Base-by-base conservation (phyloP, 495 filamentous ascomycete species). In the Lophiotrema nucula region DNA sequence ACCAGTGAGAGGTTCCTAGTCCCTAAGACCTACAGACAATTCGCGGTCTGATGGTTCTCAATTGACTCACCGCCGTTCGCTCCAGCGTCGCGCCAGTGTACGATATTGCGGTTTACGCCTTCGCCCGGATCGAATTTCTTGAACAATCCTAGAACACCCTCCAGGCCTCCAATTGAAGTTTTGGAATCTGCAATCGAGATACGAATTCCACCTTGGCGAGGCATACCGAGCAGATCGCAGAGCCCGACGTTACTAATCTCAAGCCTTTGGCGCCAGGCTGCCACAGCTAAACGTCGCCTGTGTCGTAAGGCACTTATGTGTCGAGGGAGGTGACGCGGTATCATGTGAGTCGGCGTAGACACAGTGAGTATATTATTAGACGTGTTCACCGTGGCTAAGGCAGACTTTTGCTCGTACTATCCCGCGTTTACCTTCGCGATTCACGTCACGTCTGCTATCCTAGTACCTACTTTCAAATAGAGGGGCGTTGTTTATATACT, bases 301-400 rank as follows among this genome's bases (percentile, higher is more conserved):
- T 2, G 12, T 4, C 37, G 21, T 23, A 28, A 47, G n/a, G 31
- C 37, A 21, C 26, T 24, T 39, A 26, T 13, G 16, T 23, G 10
- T 43, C 6, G 6, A 43, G 10, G 6, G 8, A 24, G 39, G 38
- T 52, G 49, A 60, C 57, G 57, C 57, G 57, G 10, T 60, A 25
- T 60, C 57, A 60, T 60, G 57, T 60, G 57, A 31, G 5, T n/a
- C 39, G 49, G 31, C 31, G 31, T 35, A 15, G 31, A 35, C 31
- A 35, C 31, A 15, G 8, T 35, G 15, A 8, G 31, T 8, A 15
- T 35, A 35, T 35, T 35, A 35, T n/a, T n/a, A n/a, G n/a, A n/a
- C n/a, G n/a, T n/a, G n/a, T n/a, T n/a, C n/a, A n/a, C n/a, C n/a
- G n/a, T n/a, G n/a, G n/a, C n/a, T n/a, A n/a, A n/a, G n/a, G n/a